These are phyloP conservation scores for Barnettozyma populi DNA, from an alignment of 805 yeast genomes.

Conservation along the genomic window DNA sequence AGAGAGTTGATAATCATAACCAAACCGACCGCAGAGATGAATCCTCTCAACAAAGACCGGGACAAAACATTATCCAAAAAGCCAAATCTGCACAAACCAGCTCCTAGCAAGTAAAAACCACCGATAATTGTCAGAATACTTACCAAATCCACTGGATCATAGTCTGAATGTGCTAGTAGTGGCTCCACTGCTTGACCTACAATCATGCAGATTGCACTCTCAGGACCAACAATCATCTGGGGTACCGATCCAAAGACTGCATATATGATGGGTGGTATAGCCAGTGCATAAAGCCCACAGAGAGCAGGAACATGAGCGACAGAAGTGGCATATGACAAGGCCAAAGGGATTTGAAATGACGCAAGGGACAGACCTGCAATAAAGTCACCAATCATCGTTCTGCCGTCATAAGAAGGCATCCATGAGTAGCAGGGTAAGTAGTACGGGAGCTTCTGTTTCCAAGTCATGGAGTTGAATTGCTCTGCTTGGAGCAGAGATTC, in stretches of 20 bases:
- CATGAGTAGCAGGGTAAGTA: slow-evolving; percentile 66
- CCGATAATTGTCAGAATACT: slow-evolving; percentile 68
- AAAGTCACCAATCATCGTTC: slow-evolving; percentile 50
- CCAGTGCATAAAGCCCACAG: slow-evolving; percentile 71
- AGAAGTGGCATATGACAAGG: slow-evolving; percentile 67
- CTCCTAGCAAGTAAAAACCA: slow-evolving; percentile 65
- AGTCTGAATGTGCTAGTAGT: slow-evolving; percentile 35
- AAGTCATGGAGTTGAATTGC: slow-evolving; percentile 6
- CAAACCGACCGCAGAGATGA: slow-evolving; percentile 78
- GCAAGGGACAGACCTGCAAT: slow-evolving; percentile 85
- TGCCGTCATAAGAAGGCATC: slow-evolving; percentile 46
- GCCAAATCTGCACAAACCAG: slow-evolving; percentile 82
- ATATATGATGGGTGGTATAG: slow-evolving; percentile 74
- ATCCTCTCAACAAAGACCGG: slow-evolving; percentile 72
- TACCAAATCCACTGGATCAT: slow-evolving; percentile 50
- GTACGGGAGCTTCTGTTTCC: slow-evolving; percentile 41
- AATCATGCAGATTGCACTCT: slow-evolving; percentile 79
- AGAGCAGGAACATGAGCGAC: slow-evolving; percentile 80
- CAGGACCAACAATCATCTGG: slow-evolving; percentile 87
- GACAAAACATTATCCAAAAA: slow-evolving; percentile 77
- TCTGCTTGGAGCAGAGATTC: slow-evolving; percentile 3
- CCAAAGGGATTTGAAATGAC: slow-evolving; percentile 85
- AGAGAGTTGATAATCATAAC: slow-evolving; percentile 76
- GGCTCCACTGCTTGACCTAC: slow-evolving; percentile 74
- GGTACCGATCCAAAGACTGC: slow-evolving; percentile 82